Percentiles rank a stretch among this genome's conserved stretches.
Evolutionary conservation across 345 rosid species (phyloP).

Genomic region (Xanthoceras sorbifolium): DNA sequence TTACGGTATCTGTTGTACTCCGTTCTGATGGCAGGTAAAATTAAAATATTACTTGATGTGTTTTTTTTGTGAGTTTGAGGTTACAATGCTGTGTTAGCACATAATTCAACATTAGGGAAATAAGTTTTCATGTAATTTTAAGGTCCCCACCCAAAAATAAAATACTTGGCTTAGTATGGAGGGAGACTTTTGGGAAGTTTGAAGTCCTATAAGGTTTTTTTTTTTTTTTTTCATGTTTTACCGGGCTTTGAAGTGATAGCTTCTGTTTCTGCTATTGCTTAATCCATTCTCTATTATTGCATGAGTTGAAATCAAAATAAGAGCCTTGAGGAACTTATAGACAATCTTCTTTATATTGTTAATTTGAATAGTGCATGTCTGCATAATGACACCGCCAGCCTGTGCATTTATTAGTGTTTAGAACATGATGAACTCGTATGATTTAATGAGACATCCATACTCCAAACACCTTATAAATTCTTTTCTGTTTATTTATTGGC

Average conservation of each 20-base stretch:
- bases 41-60: not conserved
- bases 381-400: not conserved
- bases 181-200: constrained; percentile 5
- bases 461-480: not conserved
- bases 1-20: constrained; percentile 78
- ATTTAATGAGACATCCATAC: not conserved
- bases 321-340: constrained; percentile 5
- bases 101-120: constrained; percentile 1
- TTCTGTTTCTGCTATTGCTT: not conserved
- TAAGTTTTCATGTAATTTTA: not conserved
- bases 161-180: not conserved
- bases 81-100: not conserved
- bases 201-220: constrained; percentile 1
- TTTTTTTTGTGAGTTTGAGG: not conserved
- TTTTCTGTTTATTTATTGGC: not conserved
- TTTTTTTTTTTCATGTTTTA: not conserved
- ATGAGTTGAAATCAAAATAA: not conserved
- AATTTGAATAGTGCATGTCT: not conserved
- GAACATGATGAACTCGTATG: not conserved
- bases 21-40: constrained; percentile 87
- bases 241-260: not conserved
- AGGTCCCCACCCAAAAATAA: not conserved
- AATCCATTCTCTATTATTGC: not conserved
- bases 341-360: not conserved
- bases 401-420: constrained; percentile 6